These are phyloP conservation scores for Mycena alexandri DNA, from an alignment of 768 basidiomycete genomes.

Conservation along the genomic window DNA sequence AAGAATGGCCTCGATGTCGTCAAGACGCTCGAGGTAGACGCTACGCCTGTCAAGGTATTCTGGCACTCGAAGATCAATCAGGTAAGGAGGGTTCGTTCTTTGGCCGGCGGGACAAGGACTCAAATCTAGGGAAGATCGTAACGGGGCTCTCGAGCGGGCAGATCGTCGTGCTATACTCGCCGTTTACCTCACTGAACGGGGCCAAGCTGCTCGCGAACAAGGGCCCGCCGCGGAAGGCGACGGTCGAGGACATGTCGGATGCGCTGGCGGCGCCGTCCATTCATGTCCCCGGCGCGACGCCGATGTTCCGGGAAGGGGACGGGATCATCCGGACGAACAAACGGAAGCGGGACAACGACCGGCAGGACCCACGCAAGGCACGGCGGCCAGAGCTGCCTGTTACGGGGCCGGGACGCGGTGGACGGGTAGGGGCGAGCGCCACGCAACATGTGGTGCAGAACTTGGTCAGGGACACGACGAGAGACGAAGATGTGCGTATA, in stretches of 20 bases:
- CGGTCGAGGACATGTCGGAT: constrained; percentile 90
- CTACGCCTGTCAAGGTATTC: constrained; percentile 87
- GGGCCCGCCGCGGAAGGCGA: constrained; percentile 85
- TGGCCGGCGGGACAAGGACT: constrained; percentile 5
- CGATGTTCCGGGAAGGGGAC: constrained; percentile 91
- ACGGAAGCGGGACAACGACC: constrained; percentile 90
- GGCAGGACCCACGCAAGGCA: constrained; percentile 92
- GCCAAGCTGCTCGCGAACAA: constrained; percentile 91
- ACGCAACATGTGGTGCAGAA: constrained; percentile 98
- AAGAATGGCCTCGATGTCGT: constrained; percentile 78
- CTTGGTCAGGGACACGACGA: constrained; percentile 88
- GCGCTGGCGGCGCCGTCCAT: constrained; percentile 89
- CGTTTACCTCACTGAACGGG: constrained; percentile 89
- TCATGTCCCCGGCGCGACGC: constrained; percentile 90
- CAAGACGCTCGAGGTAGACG: constrained; percentile 75
- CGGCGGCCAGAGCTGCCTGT: constrained; percentile 93
- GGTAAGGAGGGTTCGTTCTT: constrained; percentile 54
- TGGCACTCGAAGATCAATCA: constrained; percentile 99
- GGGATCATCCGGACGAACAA: constrained; percentile 81
- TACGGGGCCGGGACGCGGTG: constrained; percentile 92
- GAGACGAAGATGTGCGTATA: constrained; percentile 93
- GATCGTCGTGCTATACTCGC: constrained; percentile 93
- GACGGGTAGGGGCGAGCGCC: constrained; percentile 95
- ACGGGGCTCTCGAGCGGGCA: constrained; percentile 89
- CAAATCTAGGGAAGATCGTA: constrained; percentile 70